Percentiles rank a stretch among this genome's conserved stretches.
These are phyloP conservation scores for Isabelozyma gotoi DNA, from an alignment of 805 yeast genomes.

Conservation along the genomic window DNA sequence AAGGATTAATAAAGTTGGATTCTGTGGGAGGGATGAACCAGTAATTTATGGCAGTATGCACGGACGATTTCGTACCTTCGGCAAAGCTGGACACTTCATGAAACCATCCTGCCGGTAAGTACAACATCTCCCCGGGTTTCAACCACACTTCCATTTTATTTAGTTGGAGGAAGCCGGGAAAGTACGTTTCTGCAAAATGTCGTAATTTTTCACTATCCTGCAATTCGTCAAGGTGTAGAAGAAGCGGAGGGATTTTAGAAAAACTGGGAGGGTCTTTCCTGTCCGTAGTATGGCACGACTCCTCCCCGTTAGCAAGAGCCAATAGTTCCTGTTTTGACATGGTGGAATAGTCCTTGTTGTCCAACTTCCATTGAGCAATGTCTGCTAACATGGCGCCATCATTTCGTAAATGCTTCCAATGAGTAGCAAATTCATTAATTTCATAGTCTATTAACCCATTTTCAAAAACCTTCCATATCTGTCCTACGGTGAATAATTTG, in stretches of 20 bases:
- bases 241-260: conserved; percentile 59
- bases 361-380: conserved; percentile 44
- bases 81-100: conserved; percentile 76
- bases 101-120: conserved; percentile 78
- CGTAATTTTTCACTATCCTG: conserved; percentile 27
- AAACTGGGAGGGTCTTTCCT: conserved; percentile 78
- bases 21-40: conserved; percentile 72
- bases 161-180: conserved; percentile 49
- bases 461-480: conserved; percentile 48
- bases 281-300: too few relatives aligned
- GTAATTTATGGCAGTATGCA: conserved; percentile 68
- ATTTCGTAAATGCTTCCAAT: conserved; percentile 60
- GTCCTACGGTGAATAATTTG: conserved; percentile 64
- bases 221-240: conserved; percentile 60
- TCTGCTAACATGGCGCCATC: conserved; percentile 62
- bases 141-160: conserved; percentile 47
- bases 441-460: conserved; percentile 70
- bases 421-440: conserved; percentile 52
- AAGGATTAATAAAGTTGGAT: conserved; percentile 26
- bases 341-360: conserved; percentile 13
- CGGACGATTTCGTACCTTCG: conserved; percentile 12
- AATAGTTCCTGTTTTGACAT: conserved; percentile 18
- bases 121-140: conserved; percentile 65
- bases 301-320: conserved; percentile 25
- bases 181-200: conserved; percentile 38